A percentile compares a stretch with the other conserved stretches of the same genome.
phyloP scores from a whole-genome alignment of 2,329 filamentous ascomycete genomes.

The Pseudogymnoascus sp. region DNA sequence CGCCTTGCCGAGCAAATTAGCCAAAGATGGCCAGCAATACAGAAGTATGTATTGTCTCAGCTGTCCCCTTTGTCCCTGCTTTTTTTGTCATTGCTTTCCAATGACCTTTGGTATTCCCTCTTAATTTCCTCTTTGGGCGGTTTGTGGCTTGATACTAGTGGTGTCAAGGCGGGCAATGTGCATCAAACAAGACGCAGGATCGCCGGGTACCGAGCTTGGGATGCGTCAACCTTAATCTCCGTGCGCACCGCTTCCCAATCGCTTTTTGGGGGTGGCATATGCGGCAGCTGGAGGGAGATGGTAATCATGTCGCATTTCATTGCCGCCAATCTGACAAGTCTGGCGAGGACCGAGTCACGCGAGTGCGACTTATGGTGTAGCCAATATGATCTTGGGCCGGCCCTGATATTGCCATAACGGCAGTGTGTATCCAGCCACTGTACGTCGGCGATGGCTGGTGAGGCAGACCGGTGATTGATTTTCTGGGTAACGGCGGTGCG shows the following conservation, averaged over 20 bases:
- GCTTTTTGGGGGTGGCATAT: neutral
- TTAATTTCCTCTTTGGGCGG: conserved; percentile 7
- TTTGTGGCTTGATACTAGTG: neutral
- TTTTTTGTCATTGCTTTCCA: neutral
- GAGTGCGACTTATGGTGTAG: conserved; percentile 4
- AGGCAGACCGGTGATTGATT: neutral
- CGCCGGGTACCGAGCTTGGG: neutral
- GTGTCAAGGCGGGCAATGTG: neutral
- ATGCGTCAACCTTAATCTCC: conserved; percentile 2
- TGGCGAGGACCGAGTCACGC: conserved; percentile 1
- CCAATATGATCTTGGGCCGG: neutral
- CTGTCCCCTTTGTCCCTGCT: neutral
- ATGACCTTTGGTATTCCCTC: neutral
- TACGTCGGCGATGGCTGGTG: neutral
- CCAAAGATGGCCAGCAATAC: conserved; percentile 6
- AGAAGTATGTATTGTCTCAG: conserved; percentile 6
- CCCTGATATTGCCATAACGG: neutral
- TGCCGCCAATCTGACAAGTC: conserved; percentile 2
- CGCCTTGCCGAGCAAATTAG: neutral
- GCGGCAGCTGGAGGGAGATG: neutral
- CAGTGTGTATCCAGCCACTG: neutral
- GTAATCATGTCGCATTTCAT: neutral
- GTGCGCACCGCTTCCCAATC: neutral
- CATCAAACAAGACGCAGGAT: neutral
- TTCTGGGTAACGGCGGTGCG: neutral